Evolutionary conservation across 805 yeast species (phyloP).

Genomic region (Torulaspora delbrueckii): DNA sequence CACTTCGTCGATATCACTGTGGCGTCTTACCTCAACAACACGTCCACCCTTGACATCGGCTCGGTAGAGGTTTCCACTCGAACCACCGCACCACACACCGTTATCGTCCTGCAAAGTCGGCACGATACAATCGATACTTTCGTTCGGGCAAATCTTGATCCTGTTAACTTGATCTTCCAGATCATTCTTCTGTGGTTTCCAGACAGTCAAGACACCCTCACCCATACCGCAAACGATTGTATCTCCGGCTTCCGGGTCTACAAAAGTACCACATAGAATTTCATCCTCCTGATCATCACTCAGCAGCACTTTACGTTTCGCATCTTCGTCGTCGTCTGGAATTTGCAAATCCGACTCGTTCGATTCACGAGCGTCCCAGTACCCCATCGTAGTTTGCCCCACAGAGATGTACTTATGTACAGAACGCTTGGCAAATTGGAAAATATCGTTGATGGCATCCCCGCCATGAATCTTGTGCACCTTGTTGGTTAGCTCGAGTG

Average conservation of each 20-base stretch:
- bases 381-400: constrained; percentile 77
- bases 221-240: constrained; percentile 81
- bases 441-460: constrained; percentile 71
- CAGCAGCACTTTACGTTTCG: constrained; percentile 47
- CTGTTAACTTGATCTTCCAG: constrained; percentile 75
- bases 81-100: constrained; percentile 71
- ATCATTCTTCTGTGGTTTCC: constrained; percentile 71
- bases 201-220: constrained; percentile 80
- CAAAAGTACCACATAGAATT: constrained; percentile 66
- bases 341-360: constrained; percentile 22
- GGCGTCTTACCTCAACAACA: constrained; percentile 60
- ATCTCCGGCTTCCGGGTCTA: constrained; percentile 58
- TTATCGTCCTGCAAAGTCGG: constrained; percentile 45
- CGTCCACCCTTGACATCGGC: constrained; percentile 62
- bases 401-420: constrained; percentile 73
- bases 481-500: constrained; percentile 46
- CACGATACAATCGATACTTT: constrained; percentile 67
- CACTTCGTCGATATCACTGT: constrained; percentile 70
- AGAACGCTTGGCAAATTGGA: constrained; percentile 58
- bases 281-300: constrained; percentile 95
- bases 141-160: constrained; percentile 60
- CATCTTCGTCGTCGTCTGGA: constrained; percentile 19
- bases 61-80: constrained; percentile 67
- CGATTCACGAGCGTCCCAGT: constrained; percentile 66
- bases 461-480: constrained; percentile 58